These are phyloP conservation scores for Circinella umbellata DNA, from an alignment of 371 early-diverging fungal genomes.

Conservation along the genomic window DNA sequence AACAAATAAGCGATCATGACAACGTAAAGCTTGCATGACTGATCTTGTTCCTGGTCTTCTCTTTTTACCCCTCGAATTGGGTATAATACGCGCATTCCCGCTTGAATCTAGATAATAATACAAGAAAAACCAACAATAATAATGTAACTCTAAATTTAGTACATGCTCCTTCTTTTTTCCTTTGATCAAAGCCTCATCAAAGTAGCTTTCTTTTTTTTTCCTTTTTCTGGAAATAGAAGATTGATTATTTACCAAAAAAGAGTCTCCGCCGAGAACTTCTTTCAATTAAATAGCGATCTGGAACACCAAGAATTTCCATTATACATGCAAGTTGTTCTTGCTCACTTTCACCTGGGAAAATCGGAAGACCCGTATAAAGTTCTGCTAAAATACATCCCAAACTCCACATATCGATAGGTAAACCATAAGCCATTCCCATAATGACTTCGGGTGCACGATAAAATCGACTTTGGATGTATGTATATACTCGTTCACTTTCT, in stretches of 20 bases:
- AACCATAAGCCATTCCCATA: conserved; percentile 79
- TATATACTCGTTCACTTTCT: conserved; percentile 79
- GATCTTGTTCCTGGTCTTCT: conserved; percentile 78
- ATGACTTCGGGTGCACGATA: conserved; percentile 97
- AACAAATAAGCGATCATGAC: conserved; percentile 72
- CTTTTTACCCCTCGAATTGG: conserved; percentile 85
- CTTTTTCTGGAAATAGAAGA: too few relatives aligned
- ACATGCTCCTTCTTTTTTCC: neutral
- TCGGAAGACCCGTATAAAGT: conserved; percentile 85
- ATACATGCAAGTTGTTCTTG: conserved; percentile 94
- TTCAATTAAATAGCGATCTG: conserved; percentile 74
- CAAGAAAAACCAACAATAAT: too few relatives aligned
- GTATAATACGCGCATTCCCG: conserved; percentile 66
- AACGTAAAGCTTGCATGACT: conserved; percentile 67
- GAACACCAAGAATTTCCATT: conserved; percentile 87
- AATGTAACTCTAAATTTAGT: neutral
- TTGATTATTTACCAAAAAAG: conserved; percentile 73
- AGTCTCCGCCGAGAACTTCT: conserved; percentile 74
- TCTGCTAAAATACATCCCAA: conserved; percentile 98
- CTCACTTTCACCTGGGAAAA: conserved; percentile 98
- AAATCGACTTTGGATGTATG: conserved; percentile 95
- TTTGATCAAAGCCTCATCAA: too few relatives aligned
- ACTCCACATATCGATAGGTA: conserved; percentile 98
- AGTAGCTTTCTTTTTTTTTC: neutral
- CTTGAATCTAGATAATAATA: conserved; percentile 51